These are phyloP conservation scores for Trichoderma sp. DNA, from an alignment of 2,329 filamentous ascomycete genomes.

Conservation along the genomic window DNA sequence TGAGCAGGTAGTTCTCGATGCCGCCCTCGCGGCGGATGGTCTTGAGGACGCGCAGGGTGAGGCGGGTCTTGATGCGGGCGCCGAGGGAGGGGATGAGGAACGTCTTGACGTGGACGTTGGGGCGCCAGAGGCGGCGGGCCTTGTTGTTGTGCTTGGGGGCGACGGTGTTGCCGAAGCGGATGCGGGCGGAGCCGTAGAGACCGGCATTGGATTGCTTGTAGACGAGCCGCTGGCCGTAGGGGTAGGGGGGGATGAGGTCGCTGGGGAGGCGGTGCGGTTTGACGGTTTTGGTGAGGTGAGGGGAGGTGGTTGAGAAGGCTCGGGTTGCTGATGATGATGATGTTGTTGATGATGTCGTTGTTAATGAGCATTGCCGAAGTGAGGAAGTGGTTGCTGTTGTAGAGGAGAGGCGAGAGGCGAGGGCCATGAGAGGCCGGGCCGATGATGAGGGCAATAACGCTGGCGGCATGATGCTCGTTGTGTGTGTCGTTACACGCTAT, in stretches of 20 bases:
- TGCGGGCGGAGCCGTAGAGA: slow-evolving; percentile 69
- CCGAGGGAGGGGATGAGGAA: slow-evolving; percentile 66
- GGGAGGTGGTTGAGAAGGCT: slow-evolving; percentile 43
- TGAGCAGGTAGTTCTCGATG: slow-evolving; percentile 87
- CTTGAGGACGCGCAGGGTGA: slow-evolving; percentile 69
- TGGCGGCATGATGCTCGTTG: slow-evolving; percentile 3
- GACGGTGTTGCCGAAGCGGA: slow-evolving; percentile 80
- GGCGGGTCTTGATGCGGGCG: slow-evolving; percentile 64
- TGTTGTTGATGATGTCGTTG: not conserved
- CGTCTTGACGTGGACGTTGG: slow-evolving; percentile 70
- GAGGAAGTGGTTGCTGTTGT: slow-evolving; percentile 6
- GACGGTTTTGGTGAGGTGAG: slow-evolving; percentile 45
- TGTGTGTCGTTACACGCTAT: not conserved
- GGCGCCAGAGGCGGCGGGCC: slow-evolving; percentile 71
- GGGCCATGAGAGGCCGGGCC: slow-evolving; percentile 17
- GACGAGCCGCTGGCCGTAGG: slow-evolving; percentile 66
- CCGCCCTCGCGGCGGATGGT: slow-evolving; percentile 84
- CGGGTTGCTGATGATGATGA: slow-evolving; percentile 24
- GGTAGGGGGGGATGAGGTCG: slow-evolving; percentile 65
- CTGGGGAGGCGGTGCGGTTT: slow-evolving; percentile 48
- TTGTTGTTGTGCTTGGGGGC: slow-evolving; percentile 70
- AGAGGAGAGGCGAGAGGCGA: slow-evolving; percentile 23
- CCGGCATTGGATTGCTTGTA: slow-evolving; percentile 82
- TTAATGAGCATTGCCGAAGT: not conserved
- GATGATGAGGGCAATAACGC: slow-evolving; percentile 9